Evolutionary conservation across 768 basidiomycete species (phyloP), one percentile per base, ranked within the genome.

Genomic region (Psilocybe subaeruginosa): DNA sequence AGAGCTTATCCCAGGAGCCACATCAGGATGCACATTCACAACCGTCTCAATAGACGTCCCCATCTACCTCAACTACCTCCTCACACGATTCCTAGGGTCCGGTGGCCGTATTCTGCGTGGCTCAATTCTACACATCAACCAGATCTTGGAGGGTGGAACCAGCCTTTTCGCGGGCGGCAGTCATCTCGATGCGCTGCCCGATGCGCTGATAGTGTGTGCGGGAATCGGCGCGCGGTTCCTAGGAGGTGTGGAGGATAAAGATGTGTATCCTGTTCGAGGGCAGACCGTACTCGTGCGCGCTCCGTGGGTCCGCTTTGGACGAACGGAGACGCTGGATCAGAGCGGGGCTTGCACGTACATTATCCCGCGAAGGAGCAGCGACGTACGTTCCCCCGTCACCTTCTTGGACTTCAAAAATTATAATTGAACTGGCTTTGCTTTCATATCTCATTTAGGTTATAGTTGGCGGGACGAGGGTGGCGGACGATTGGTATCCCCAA

Each of bases 281-380:
- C 95, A 97, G 75, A 89, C 92, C 0, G 86, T 95, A 8, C 72
- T 95, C 16, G 79, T 96, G 19, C 74, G 84, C 41, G 91, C 92
- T 2, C 89, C 91, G 0, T 81, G 83, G 75, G 77, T 92, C 48
- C 80, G 85, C 31, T 84, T 80, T 68, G 87, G 87, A 7, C 74
- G 78, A 56, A 83, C 85, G 0, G 66, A 80, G 16, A 78, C 76
- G 60, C 58, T 62, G 31, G 76, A 75, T 31, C 65, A 64, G 11
- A 70, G 74, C 3, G 81, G 80, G 3, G 71, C 76, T 2, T 77
- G 78, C 75, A 86, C 88, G 46, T 91, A 90, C 72, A 77, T 88
- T 59, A 88, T 91, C 64, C 87, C 89, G 14, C 74, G 89, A 64
- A 71, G 81, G 54, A 83, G 80, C 65, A 85, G 88, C 27, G 82